Evolutionary conservation across 345 rosid species (phyloP).

Genomic region (Adansonia digitata): DNA sequence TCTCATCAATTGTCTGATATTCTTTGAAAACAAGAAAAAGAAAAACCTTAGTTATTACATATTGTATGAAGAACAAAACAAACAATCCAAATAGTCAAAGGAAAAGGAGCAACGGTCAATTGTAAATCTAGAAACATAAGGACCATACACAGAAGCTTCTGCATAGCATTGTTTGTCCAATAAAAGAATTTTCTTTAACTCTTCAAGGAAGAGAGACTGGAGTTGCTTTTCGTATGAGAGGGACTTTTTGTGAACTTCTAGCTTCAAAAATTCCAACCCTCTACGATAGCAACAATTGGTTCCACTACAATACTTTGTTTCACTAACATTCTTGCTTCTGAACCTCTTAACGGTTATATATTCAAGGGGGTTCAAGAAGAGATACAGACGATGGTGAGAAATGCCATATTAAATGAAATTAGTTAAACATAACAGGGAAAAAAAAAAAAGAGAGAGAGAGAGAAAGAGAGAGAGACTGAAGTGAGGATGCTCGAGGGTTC

Average conservation of each 20-base stretch:
- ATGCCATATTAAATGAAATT: not conserved
- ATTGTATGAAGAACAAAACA: not conserved
- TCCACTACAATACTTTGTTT: not conserved
- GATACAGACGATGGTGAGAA: not conserved
- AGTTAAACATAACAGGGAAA: not conserved
- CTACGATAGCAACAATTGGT: not conserved
- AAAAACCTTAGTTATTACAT: not conserved
- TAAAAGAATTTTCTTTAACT: not conserved
- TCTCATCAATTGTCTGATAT: not conserved
- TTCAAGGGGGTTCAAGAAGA: not conserved
- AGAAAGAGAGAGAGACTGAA: no score
- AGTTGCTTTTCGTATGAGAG: not conserved
- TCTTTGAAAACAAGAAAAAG: not conserved
- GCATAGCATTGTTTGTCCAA: not conserved
- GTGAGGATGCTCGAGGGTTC: not conserved
- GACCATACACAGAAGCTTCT: not conserved
- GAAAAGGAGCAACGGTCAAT: conserved; percentile 3
- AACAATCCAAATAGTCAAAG: not conserved
- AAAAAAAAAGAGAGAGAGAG: not conserved
- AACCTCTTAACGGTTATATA: not conserved
- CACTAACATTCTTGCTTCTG: not conserved
- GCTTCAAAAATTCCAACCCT: not conserved
- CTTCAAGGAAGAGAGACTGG: not conserved
- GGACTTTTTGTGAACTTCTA: not conserved
- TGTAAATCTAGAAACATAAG: not conserved